A percentile compares a stretch with the other conserved stretches of the same genome.
These are phyloP conservation scores for Blastomyces percursus DNA, from an alignment of 2,329 filamentous ascomycete genomes.

Conservation along the genomic window DNA sequence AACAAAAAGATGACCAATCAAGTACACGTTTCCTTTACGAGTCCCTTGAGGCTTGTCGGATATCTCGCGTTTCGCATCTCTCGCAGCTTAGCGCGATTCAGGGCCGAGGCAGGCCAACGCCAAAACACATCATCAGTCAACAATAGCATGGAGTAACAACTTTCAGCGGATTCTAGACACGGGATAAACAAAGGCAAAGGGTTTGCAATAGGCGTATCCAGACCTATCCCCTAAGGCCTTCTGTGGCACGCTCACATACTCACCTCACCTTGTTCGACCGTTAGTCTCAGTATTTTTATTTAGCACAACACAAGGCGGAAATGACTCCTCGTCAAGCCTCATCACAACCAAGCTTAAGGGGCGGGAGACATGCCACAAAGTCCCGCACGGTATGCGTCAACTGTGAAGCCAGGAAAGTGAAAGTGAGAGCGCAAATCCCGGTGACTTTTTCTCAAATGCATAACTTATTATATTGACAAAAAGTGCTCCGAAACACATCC, in stretches of 20 bases:
- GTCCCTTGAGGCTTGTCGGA: not conserved
- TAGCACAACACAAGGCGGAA: too few species aligned
- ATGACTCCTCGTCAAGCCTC: too few species aligned
- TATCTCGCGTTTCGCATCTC: not conserved
- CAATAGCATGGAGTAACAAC: not conserved
- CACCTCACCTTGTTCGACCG: not conserved
- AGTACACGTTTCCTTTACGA: not conserved
- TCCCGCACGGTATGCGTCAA: too few species aligned
- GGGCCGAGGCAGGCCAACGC: not conserved
- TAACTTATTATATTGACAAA: too few species aligned
- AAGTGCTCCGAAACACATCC: too few species aligned
- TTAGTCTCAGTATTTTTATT: too few species aligned
- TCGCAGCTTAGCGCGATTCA: not conserved
- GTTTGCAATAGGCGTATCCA: not conserved
- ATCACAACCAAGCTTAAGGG: too few species aligned
- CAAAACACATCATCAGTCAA: not conserved
- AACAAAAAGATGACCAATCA: not conserved
- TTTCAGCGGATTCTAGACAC: not conserved
- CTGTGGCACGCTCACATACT: not conserved
- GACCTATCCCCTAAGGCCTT: not conserved
- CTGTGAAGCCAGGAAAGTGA: too few species aligned
- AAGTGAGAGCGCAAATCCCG: too few species aligned
- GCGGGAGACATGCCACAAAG: too few species aligned
- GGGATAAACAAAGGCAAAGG: not conserved
- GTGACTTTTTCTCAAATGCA: too few species aligned